Evolutionary conservation across 768 basidiomycete species (phyloP).

Genomic region (Lactarius trivialis): DNA sequence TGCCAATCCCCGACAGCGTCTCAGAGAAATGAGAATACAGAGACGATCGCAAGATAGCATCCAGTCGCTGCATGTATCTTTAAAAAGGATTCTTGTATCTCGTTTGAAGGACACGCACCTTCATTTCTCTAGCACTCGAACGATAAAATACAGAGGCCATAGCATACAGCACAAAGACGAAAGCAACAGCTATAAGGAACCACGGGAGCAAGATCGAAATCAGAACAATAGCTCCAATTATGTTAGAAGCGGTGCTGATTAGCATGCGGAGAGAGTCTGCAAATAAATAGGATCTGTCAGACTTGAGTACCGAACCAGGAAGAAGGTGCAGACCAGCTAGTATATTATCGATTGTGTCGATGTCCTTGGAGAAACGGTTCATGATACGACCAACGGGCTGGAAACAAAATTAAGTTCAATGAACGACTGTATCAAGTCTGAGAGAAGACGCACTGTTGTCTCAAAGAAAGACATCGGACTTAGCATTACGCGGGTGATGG

Average conservation of each 20-base stretch:
- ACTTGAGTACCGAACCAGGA: background rate
- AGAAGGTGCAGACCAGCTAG: constrained; percentile 42
- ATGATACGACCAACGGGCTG: constrained; percentile 81
- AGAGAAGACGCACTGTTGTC: constrained; percentile 48
- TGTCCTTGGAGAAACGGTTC: constrained; percentile 86
- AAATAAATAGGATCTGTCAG: constrained; percentile 1
- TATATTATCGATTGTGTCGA: constrained; percentile 74
- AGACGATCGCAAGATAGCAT: constrained; percentile 76
- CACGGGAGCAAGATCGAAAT: constrained; percentile 75
- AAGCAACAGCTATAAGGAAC: constrained; percentile 72
- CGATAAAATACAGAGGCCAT: constrained; percentile 80
- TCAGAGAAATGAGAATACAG: constrained; percentile 93
- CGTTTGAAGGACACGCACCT: constrained; percentile 34
- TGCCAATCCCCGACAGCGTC: constrained; percentile 77
- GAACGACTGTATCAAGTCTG: constrained; percentile 2
- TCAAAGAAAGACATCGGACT: constrained; percentile 92
- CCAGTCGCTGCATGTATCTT: constrained; percentile 41
- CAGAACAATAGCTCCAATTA: constrained; percentile 71
- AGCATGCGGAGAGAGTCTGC: constrained; percentile 71
- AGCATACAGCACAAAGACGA: constrained; percentile 53
- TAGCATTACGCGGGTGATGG: constrained; percentile 65
- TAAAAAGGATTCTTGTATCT: background rate
- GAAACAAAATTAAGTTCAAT: constrained; percentile 19
- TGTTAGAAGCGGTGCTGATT: constrained; percentile 51
- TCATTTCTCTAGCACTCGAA: constrained; percentile 79